Percentiles rank a stretch among this genome's conserved stretches.
phyloP scores from a whole-genome alignment of 192 early-diverging fungal species.

The Linnemannia schmuckeri region DNA sequence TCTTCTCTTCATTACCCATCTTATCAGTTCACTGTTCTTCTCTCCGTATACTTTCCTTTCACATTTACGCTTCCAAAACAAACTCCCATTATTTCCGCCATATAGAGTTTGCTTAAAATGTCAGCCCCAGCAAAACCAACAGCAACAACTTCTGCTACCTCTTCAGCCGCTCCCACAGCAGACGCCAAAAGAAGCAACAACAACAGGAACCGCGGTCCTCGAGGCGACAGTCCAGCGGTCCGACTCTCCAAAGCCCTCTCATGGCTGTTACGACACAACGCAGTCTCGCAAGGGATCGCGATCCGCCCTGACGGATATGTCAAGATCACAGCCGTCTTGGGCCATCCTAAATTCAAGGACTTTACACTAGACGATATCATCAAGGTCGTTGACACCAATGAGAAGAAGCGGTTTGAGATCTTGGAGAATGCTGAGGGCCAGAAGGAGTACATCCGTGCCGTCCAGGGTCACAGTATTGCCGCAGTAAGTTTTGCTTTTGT shows the following conservation, averaged over 20 bases:
- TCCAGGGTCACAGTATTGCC: constrained; percentile 86
- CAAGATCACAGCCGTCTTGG: constrained; percentile 73
- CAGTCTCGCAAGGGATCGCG: constrained; percentile 78
- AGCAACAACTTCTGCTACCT: neutral
- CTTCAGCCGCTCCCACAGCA: neutral
- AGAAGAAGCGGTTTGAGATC: constrained; percentile 86
- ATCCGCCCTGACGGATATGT: constrained; percentile 86
- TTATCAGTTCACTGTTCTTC: too few relatives aligned
- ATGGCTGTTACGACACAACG: constrained; percentile 89
- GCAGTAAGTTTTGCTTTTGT: constrained; percentile 13
- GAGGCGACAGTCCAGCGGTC: constrained; percentile 45
- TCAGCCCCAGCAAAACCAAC: neutral
- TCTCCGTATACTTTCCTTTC: neutral
- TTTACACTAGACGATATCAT: constrained; percentile 75
- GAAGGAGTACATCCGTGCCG: constrained; percentile 80
- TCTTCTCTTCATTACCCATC: too few relatives aligned
- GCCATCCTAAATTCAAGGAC: constrained; percentile 65
- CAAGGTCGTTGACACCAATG: constrained; percentile 78
- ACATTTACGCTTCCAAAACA: neutral
- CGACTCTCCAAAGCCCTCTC: constrained; percentile 83
- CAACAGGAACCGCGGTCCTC: constrained; percentile 16
- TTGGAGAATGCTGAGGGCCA: constrained; percentile 45
- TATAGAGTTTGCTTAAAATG: neutral
- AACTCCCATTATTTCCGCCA: neutral
- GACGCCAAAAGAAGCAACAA: neutral